A percentile compares a stretch with the other conserved stretches of the same genome.
Conservation (phyloP, 1,284 basidiomycete species). For the Gyrodon tennesseensis region DNA sequence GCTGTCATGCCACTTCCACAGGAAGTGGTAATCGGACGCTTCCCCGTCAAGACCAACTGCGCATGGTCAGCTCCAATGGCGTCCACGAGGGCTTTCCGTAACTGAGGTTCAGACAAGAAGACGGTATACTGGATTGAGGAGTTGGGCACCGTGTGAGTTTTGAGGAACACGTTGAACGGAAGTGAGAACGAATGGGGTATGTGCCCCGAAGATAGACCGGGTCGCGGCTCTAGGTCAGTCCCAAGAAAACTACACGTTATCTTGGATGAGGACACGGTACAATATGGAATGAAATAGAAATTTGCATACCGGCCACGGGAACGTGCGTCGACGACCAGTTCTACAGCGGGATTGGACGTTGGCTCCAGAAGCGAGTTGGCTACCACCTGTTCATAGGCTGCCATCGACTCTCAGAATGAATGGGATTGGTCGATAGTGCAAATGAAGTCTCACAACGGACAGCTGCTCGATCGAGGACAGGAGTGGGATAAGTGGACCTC, state of each 20-base stretch:
- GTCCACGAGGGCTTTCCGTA: conserved; percentile 61
- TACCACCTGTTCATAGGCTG: conserved; percentile 84
- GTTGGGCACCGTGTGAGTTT: conserved; percentile 50
- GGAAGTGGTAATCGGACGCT: conserved; percentile 63
- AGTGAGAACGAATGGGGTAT: conserved; percentile 87
- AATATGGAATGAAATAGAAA: conserved; percentile 1
- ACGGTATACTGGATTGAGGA: conserved; percentile 60
- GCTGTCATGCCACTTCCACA: conserved; percentile 99
- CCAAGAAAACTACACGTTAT: conserved; percentile 66
- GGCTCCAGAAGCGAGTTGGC: conserved; percentile 62
- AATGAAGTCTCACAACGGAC: conserved; percentile 60
- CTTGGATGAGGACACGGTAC: conserved; percentile 18
- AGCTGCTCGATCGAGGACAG: conserved; percentile 52
- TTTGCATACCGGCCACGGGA: conserved; percentile 65
- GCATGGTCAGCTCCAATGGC: conserved; percentile 61
- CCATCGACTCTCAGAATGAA: conserved; percentile 29
- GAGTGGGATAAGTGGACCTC: conserved; percentile 55
- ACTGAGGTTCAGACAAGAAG: conserved; percentile 56
- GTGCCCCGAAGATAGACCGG: conserved; percentile 87
- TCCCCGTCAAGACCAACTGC: conserved; percentile 58
- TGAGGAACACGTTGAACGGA: conserved; percentile 80
- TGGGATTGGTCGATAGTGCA: conserved; percentile 26
- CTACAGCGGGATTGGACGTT: conserved; percentile 50
- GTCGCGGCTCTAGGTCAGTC: conserved; percentile 84
- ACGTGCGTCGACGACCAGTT: conserved; percentile 87